Evolutionary conservation across 179 eudicot species (phyloP).

Genomic region (Beta macrorhiza): DNA sequence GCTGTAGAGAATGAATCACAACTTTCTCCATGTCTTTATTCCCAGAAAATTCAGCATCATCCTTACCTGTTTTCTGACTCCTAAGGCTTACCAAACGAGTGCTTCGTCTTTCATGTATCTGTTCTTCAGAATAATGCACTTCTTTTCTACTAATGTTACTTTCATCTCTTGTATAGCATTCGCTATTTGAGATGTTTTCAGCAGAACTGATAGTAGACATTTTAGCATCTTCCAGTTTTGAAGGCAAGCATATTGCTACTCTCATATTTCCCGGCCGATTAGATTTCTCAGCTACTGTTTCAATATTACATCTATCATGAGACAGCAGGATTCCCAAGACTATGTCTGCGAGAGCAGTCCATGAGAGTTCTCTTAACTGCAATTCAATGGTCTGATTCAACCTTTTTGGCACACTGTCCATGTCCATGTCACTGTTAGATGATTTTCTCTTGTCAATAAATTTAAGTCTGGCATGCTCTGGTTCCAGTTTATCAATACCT

Average conservation of each 20-base stretch:
- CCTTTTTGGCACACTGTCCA: conserved; percentile 45
- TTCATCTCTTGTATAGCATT: conserved; percentile 42
- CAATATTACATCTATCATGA: conserved; percentile 30
- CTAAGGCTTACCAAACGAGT: conserved; percentile 80
- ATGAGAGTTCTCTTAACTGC: conserved; percentile 65
- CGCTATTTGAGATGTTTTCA: conserved; percentile 34
- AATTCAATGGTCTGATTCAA: conserved; percentile 55
- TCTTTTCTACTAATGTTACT: conserved; percentile 43
- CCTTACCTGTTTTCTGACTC: conserved; percentile 86
- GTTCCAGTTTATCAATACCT: conserved; percentile 93
- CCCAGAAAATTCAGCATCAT: conserved; percentile 65
- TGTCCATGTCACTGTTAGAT: conserved; percentile 40
- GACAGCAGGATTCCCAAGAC: conserved; percentile 51
- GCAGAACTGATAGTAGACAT: conserved; percentile 31
- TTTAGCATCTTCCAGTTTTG: conserved; percentile 36
- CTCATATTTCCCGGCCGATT: conserved; percentile 49
- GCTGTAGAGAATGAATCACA: conserved; percentile 63
- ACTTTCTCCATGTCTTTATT: conserved; percentile 65
- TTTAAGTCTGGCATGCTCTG: conserved; percentile 78
- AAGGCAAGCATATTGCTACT: conserved; percentile 53
- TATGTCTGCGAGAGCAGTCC: conserved; percentile 65
- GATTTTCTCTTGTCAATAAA: conserved; percentile 75
- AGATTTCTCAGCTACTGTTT: conserved; percentile 37
- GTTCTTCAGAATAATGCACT: conserved; percentile 55
- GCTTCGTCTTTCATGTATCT: conserved; percentile 86